These are phyloP conservation scores for Aphanocladium album DNA, from an alignment of 2,329 filamentous ascomycete species.

Conservation along the genomic window DNA sequence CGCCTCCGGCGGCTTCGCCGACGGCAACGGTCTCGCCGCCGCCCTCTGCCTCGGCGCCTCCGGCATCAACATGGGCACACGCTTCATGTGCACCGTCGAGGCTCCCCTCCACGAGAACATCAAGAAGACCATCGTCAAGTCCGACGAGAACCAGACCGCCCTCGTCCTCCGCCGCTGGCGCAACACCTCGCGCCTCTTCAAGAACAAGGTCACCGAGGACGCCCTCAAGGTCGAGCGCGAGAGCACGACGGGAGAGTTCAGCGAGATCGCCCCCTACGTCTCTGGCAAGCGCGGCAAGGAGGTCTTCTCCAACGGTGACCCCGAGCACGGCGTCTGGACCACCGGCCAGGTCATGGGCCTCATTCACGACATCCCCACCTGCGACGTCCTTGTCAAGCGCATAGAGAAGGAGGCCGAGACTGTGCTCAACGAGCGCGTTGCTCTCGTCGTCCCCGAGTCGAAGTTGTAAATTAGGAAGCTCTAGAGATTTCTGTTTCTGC, in stretches of 20 bases:
- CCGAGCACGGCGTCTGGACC: constrained; percentile 92
- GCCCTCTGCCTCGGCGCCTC: constrained; percentile 85
- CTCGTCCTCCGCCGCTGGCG: constrained; percentile 85
- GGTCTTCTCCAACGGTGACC: constrained; percentile 89
- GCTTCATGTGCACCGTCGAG: constrained; percentile 95
- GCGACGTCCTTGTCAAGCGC: constrained; percentile 60
- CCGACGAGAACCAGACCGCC: constrained; percentile 85
- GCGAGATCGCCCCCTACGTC: constrained; percentile 79
- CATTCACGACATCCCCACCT: constrained; percentile 79
- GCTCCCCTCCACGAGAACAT: constrained; percentile 89
- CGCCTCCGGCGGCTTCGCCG: constrained; percentile 90
- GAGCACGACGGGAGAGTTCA: constrained; percentile 80
- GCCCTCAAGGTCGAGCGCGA: constrained; percentile 79
- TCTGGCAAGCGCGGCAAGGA: constrained; percentile 86
- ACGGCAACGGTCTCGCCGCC: constrained; percentile 87
- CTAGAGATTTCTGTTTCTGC: not conserved
- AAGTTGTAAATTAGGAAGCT: constrained; percentile 46
- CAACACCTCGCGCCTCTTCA: constrained; percentile 85
- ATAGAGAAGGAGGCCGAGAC: constrained; percentile 74
- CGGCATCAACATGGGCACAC: constrained; percentile 97
- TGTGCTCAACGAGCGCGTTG: constrained; percentile 54
- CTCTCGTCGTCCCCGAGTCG: constrained; percentile 50
- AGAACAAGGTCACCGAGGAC: constrained; percentile 80
- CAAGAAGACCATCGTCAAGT: constrained; percentile 85
- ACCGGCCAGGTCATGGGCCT: constrained; percentile 91